Base-by-base conservation (phyloP, 164 flowering plant genomes). In the Vitis cinerea region DNA sequence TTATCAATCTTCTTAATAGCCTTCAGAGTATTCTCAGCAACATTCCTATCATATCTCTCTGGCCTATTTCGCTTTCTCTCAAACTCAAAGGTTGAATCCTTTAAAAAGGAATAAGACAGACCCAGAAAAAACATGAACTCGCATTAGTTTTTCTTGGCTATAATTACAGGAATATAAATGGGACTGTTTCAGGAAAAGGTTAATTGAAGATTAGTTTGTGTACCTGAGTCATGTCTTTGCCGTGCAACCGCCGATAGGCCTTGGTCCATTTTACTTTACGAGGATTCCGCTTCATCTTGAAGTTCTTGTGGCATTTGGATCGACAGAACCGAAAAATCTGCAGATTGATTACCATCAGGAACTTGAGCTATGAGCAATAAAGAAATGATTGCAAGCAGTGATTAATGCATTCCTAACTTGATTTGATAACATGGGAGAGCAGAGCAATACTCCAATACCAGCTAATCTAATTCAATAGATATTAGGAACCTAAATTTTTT, bases 211-310 rank as follows among this genome's bases (percentile, higher is more conserved):
- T 16, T 12, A 50, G 15, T 60, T 12, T 66, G 8, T 3, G 61
- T 71, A 87, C 97, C 92, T 87, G 89, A 51, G 98, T 87, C 97
- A 94, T 84, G 74, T 91, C 98, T 89, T 94, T 94, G 63, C 93
- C 94, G 67, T 85, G 94, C 80, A 91, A 67, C 56, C 85, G 67
- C 71, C 98, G 82, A 63, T 90, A 91, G 47, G 96, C 95, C 82
- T 94, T 94, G 53, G 98, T 91, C 98, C 98, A 94, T 74, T 90
- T 90, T 4, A 94, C 96, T 59, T 94, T 94, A 27, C 98, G 89
- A 47, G 97, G 98, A 72, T 91, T 94, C 57, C 98, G 84, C 86
- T 94, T 94, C 98, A 91, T 91, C 75, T 94, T 94, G 74, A 91
- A 93, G 77, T 93, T 93, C 77, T 93, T 93, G 81, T 93, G 97